phyloP scores from a whole-genome alignment of 345 rosid species.

The Cardamine occulta region DNA sequence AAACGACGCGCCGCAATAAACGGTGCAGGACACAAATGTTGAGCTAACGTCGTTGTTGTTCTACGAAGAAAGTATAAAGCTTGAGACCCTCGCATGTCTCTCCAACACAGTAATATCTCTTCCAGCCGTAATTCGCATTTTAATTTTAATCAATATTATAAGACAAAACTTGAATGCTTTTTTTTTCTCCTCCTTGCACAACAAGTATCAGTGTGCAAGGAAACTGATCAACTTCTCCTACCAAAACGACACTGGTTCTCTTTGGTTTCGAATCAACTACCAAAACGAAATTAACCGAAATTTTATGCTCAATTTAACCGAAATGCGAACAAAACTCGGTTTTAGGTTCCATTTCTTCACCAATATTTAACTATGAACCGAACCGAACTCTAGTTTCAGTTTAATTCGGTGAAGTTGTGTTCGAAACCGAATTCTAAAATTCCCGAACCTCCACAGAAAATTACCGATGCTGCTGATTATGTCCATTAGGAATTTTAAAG shows the following conservation, averaged over 20 bases:
- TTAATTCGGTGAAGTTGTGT: too few species aligned
- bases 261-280: not conserved
- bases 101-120: conserved; percentile 16
- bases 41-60: conserved; percentile 45
- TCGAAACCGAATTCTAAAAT: not conserved
- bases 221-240: not conserved
- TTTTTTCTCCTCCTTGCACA: conserved; percentile 14
- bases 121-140: not conserved
- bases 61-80: conserved; percentile 42
- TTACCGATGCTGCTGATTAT: not conserved
- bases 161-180: not conserved
- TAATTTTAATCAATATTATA: conserved; percentile 1
- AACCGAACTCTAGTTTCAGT: not conserved
- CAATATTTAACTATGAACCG: not conserved
- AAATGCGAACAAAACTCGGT: not conserved
- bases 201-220: conserved; percentile 27
- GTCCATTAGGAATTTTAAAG: not conserved
- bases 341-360: not conserved
- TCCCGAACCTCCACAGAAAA: not conserved
- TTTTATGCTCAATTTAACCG: not conserved
- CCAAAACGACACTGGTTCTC: not conserved
- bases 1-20: conserved; percentile 21
- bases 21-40: conserved; percentile 23
- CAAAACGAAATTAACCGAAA: not conserved
- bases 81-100: conserved; percentile 49